phyloP scores from a whole-genome alignment of 768 basidiomycete species.

The Collybiopsis confluens region DNA sequence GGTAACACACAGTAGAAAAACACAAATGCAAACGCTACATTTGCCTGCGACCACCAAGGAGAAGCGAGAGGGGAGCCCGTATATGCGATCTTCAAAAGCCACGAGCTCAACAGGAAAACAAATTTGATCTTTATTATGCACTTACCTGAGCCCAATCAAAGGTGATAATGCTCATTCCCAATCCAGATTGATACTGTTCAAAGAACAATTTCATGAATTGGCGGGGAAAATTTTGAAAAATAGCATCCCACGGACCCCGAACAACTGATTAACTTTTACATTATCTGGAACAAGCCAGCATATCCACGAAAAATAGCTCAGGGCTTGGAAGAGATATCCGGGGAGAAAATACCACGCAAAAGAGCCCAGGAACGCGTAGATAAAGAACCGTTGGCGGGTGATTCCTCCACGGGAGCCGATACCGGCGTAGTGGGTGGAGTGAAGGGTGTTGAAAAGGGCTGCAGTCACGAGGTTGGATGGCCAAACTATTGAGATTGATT shows the following conservation, averaged over 20 bases:
- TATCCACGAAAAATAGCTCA: conserved; percentile 57
- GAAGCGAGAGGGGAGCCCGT: conserved; percentile 56
- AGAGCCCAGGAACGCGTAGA: conserved; percentile 55
- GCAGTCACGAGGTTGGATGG: conserved; percentile 63
- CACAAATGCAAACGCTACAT: conserved; percentile 57
- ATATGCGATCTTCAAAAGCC: conserved; percentile 44
- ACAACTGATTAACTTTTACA: conserved; percentile 67
- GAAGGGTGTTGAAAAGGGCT: conserved; percentile 72
- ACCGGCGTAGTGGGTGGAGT: conserved; percentile 67
- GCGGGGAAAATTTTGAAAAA: no score
- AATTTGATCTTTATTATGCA: no score
- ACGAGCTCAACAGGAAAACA: conserved; percentile 19
- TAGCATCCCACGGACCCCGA: conserved; percentile 47
- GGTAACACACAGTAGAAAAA: conserved; percentile 57
- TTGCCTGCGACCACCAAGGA: conserved; percentile 82
- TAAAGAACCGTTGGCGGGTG: conserved; percentile 74
- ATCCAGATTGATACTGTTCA: conserved; percentile 20
- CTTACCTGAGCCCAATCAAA: conserved; percentile 78
- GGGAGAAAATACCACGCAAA: conserved; percentile 67
- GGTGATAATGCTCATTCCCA: conserved; percentile 72
- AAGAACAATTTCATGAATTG: conserved; percentile 17
- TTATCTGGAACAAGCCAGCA: conserved; percentile 73
- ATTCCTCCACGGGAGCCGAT: conserved; percentile 61
- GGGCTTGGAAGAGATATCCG: conserved; percentile 67
- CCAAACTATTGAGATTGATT: conserved; percentile 56